Base-by-base conservation (phyloP, 208 protist species). In the Wallacemonas sp. region DNA sequence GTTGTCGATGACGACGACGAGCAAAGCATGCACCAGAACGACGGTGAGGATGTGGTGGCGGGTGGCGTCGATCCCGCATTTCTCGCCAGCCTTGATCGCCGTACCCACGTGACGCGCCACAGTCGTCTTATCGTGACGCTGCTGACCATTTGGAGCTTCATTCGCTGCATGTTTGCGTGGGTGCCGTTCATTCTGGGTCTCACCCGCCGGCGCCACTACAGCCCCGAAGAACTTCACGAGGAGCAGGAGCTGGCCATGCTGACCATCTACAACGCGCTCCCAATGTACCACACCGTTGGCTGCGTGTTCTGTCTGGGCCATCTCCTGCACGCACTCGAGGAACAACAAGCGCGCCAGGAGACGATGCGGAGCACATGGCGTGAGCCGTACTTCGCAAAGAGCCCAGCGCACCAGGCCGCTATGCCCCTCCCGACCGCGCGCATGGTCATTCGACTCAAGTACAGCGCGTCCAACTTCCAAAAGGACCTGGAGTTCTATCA, bases 231-330 rank as follows among this genome's bases (percentile, higher is more conserved):
- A 24, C 11, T 46, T 6, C 14, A 61, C 1, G 62, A 73, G 62
- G 72, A 49, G 26, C 46, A 74, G 29, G 60, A 70, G 11, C 38
- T 69, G 19, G 58, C 66, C 34, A 23, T 80, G 30, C 74, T 95
- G 36, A 75, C 75, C 0, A 58, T 94, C 16, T 97, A 97, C 74
- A 85, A 83, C 34, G 68, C 76, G 17, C 75, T 97, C 12, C 90
- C 88, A 19, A 88, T 97, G 65, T 94, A 95, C 70, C 87, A 96
- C 74, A 84, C 81, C 23, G 77, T 90, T 21, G 85, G 81, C 33
- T 77, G 68, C 57, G 74, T 92, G 4, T 92, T 85, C 61, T 90
- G 83, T 21, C 70, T 86, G 11, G 79, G 77, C 1, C 80, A 90
- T 46, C 71, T 90, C n/a, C 44, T 90, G 21, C 71, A 74, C 24